Percentiles rank a stretch among this genome's conserved stretches.
phyloP scores from a whole-genome alignment of 202 grass and related monocot genomes.

The Eragrostis tef region DNA sequence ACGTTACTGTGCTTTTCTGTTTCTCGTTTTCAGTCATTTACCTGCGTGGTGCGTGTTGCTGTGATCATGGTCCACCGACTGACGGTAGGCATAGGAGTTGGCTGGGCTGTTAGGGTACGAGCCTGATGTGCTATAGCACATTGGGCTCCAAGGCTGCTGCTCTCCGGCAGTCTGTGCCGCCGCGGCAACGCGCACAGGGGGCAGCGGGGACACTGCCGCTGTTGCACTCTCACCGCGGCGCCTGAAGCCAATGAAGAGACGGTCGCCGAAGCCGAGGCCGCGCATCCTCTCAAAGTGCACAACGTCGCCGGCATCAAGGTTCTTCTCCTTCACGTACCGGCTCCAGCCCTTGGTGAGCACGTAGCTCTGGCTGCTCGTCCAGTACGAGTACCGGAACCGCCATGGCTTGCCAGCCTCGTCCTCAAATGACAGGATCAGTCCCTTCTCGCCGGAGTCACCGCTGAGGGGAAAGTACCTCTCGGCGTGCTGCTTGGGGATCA shows the following conservation, averaged over 20 bases:
- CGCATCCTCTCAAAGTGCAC: slow-evolving; percentile 77
- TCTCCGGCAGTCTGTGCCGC: slow-evolving; percentile 42
- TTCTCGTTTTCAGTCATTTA: slow-evolving; percentile 30
- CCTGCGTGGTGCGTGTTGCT: slow-evolving; percentile 56
- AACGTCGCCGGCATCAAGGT: slow-evolving; percentile 74
- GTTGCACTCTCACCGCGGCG: slow-evolving; percentile 47
- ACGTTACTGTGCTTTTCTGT: slow-evolving; percentile 1
- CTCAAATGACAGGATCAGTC: slow-evolving; percentile 75
- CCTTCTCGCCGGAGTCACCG: slow-evolving; percentile 67
- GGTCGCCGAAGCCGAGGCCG: slow-evolving; percentile 54
- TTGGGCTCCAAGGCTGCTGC: slow-evolving; percentile 65
- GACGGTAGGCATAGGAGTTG: slow-evolving; percentile 44
- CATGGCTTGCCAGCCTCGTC: slow-evolving; percentile 81
- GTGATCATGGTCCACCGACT: slow-evolving; percentile 51
- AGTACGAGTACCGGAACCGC: slow-evolving; percentile 95
- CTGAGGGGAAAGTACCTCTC: slow-evolving; percentile 85
- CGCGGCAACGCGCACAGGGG: slow-evolving; percentile 1
- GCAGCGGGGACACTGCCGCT: slow-evolving; percentile 23
- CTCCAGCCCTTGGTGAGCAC: slow-evolving; percentile 97
- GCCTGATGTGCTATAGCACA: slow-evolving; percentile 61
- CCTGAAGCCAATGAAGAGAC: slow-evolving; percentile 72
- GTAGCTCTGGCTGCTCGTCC: slow-evolving; percentile 98
- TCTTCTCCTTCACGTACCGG: slow-evolving; percentile 95
- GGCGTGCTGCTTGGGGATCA: slow-evolving; percentile 92
- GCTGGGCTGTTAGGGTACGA: slow-evolving; percentile 62